A percentile compares a stretch with the other conserved stretches of the same genome.
These are phyloP conservation scores for Nigrospora osmanthi DNA, from an alignment of 2,329 filamentous ascomycete species.

Conservation along the genomic window DNA sequence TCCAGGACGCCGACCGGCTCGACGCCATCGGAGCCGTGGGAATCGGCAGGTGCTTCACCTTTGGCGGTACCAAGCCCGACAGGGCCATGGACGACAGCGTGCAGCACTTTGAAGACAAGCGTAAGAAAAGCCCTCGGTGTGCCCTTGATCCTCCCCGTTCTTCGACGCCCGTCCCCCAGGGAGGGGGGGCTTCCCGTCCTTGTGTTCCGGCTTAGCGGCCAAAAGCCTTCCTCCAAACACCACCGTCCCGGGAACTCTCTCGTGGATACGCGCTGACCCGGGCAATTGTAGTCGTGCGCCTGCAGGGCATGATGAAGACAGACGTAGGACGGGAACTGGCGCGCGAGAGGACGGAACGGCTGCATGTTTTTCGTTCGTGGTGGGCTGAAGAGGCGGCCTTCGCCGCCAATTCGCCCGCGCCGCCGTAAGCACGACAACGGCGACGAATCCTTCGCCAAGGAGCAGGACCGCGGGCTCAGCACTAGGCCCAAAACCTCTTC, in stretches of 20 bases:
- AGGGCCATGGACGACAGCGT: constrained; percentile 56
- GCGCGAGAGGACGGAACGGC: constrained; percentile 41
- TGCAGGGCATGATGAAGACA: constrained; percentile 61
- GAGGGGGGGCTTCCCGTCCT: too few relatives aligned
- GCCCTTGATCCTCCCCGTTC: too few relatives aligned
- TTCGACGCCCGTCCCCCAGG: too few relatives aligned
- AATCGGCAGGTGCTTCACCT: constrained; percentile 71
- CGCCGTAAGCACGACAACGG: not conserved
- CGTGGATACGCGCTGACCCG: too few relatives aligned
- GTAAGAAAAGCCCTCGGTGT: too few relatives aligned
- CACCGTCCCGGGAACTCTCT: too few relatives aligned
- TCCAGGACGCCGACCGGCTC: constrained; percentile 89
- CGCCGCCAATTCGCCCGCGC: constrained; percentile 5
- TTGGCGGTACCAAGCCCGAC: constrained; percentile 54
- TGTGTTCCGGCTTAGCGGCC: too few relatives aligned
- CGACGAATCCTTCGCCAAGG: too few relatives aligned
- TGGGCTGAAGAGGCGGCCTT: constrained; percentile 43
- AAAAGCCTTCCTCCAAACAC: too few relatives aligned
- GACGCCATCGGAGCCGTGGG: constrained; percentile 86
- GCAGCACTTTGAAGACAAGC: constrained; percentile 69
- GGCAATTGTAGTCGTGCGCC: constrained; percentile 37
- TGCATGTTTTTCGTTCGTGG: constrained; percentile 48
- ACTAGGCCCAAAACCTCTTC: too few relatives aligned
- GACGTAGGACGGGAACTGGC: constrained; percentile 45
- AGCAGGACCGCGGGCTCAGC: too few relatives aligned